Percentiles rank a stretch among this genome's conserved stretches.
Conservation (phyloP, 2,329 filamentous ascomycete genomes). For the Colletotrichum truncatum region DNA sequence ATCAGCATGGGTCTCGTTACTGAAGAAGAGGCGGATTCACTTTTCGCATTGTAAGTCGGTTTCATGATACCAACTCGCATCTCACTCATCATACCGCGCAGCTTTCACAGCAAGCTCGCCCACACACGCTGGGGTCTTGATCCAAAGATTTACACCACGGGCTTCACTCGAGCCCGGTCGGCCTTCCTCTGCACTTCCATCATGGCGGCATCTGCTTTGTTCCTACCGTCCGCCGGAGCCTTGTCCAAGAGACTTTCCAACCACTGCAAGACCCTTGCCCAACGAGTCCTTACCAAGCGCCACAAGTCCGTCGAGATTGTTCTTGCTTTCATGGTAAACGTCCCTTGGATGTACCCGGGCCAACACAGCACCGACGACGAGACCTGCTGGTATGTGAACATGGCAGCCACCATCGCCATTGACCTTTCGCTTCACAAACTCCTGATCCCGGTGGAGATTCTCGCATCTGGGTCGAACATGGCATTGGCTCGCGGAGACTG, state of each 20-base stretch:
- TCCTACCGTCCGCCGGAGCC: conserved; percentile 70
- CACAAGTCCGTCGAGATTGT: conserved; percentile 79
- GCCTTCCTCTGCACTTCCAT: conserved; percentile 79
- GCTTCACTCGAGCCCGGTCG: conserved; percentile 73
- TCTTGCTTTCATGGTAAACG: conserved; percentile 78
- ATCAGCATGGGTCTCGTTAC: conserved; percentile 76
- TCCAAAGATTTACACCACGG: conserved; percentile 69
- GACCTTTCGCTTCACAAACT: conserved; percentile 78
- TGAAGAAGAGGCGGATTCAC: conserved; percentile 67
- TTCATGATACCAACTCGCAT: neutral
- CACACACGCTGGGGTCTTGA: conserved; percentile 81
- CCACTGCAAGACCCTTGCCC: conserved; percentile 70
- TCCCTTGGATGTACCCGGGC: conserved; percentile 79
- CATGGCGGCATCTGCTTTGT: conserved; percentile 73
- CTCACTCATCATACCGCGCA: conserved; percentile 38
- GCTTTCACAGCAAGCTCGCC: conserved; percentile 75
- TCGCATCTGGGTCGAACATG: conserved; percentile 52
- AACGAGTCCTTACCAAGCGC: conserved; percentile 67
- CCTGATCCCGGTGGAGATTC: conserved; percentile 62
- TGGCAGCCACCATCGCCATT: conserved; percentile 74
- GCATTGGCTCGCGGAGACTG: conserved; percentile 71
- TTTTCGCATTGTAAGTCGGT: conserved; percentile 69
- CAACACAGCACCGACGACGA: conserved; percentile 76
- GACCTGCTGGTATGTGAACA: conserved; percentile 75
- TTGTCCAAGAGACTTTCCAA: conserved; percentile 72